These are phyloP conservation scores for Myriosclerotinia curreyana DNA, from an alignment of 2,329 filamentous ascomycete genomes.

Conservation along the genomic window DNA sequence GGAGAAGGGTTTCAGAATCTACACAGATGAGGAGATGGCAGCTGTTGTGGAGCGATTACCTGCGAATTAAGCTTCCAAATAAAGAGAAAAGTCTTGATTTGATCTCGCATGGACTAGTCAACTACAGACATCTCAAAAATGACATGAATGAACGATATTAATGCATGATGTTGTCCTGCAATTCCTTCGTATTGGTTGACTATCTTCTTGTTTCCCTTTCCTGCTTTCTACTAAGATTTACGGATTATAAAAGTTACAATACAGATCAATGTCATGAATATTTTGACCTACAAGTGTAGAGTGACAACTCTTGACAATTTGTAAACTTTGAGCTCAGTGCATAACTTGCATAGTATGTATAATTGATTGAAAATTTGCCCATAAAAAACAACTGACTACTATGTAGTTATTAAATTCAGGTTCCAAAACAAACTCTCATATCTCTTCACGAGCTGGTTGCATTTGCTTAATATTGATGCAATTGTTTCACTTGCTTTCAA, in stretches of 20 bases:
- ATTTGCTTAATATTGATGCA: background rate
- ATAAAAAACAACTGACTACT: background rate
- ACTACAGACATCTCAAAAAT: conserved; percentile 15
- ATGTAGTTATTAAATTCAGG: background rate
- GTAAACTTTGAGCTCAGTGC: background rate
- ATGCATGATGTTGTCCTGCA: background rate
- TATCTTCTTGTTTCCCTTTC: background rate
- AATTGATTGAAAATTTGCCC: background rate
- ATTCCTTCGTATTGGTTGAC: background rate
- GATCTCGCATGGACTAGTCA: conserved; percentile 17
- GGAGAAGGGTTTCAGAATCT: conserved; percentile 98
- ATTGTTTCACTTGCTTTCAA: background rate
- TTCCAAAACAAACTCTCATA: background rate
- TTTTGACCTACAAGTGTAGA: background rate
- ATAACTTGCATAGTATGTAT: background rate
- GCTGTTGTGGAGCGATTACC: conserved; percentile 81
- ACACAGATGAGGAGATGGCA: conserved; percentile 96
- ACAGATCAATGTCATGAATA: background rate
- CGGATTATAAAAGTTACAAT: background rate
- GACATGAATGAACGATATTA: conserved; percentile 21
- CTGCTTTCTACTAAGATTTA: background rate
- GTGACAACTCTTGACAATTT: background rate
- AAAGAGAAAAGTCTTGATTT: conserved; percentile 18
- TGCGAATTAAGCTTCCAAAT: conserved; percentile 50
- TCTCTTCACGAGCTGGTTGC: background rate